Evolutionary conservation across 306 rosid genomes (phyloP), one percentile per base, ranked within the genome.

Genomic region (Myrica gale): DNA sequence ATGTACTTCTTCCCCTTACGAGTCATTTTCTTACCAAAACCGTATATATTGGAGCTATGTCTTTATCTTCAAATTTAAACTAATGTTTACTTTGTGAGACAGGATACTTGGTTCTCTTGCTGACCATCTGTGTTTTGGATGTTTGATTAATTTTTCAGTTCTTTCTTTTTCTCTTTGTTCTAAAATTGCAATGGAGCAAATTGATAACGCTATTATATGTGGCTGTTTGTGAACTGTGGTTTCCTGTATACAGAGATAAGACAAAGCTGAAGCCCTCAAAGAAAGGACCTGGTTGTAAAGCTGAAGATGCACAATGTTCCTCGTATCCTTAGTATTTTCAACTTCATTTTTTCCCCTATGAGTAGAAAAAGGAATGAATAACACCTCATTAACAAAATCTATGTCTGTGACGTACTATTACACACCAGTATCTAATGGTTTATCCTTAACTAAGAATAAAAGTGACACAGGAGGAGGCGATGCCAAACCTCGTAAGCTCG

Each of bases 391-490:
- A 63, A 42, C 75, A 8, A 32, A 32, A 32, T 26, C 41, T 62
- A n/a, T 72, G 23, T 72, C 21, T 21, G 46, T 61, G 41, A 70
- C 46, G 67, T 67, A 45, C 45, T 11, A 20, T 73, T 69, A 42
- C 76, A 16, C 45, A 58, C 21, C n/a, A 4, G 20, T 7, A 32
- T 44, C 21, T 73, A 44, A 69, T 73, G 58, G 71, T 74, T 77
- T 73, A 50, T 84, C 82, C 99, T 90, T 90, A 65, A 95, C 61
- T 68, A 62, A 41, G 74, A 15, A 9, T 81, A 73, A 85, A 83
- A 91, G 93, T 82, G 90, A 94, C 60, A 82, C 84, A 11, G 84
- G 88, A 77, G 96, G 82, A 80, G 37, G 37, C 3, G 97, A 92
- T 62, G 85, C 61, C 39, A 92, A 88, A 79, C 69, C 87, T 70